Conservation (phyloP, 495 filamentous ascomycete genomes). For the Lepraria neglecta region DNA sequence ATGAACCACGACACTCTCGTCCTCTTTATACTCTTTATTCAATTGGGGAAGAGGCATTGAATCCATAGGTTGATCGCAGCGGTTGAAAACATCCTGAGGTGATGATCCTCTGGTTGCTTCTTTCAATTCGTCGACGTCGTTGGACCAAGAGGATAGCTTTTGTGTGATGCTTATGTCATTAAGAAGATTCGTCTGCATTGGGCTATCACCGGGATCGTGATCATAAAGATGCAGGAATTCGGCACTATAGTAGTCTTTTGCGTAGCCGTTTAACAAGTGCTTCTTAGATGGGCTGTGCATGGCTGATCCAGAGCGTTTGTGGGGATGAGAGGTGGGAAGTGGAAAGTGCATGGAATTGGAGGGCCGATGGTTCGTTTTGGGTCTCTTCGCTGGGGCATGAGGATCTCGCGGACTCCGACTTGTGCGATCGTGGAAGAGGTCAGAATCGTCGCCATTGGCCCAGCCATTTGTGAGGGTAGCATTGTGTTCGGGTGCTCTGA, state of each 20-base stretch:
- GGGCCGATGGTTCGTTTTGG: slow-evolving; percentile 67
- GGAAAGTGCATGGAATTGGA: slow-evolving; percentile 62
- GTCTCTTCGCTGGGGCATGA: slow-evolving; percentile 58
- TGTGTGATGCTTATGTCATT: slow-evolving; percentile 61
- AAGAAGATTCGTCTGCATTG: slow-evolving; percentile 59
- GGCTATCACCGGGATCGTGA: slow-evolving; percentile 48
- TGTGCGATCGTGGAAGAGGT: slow-evolving; percentile 35
- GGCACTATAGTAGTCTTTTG: slow-evolving; percentile 59
- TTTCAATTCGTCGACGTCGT: slow-evolving; percentile 48
- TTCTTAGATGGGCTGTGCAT: slow-evolving; percentile 49
- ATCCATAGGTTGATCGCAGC: slow-evolving; percentile 48
- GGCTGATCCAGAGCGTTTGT: slow-evolving; percentile 47
- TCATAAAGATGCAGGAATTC: slow-evolving; percentile 69
- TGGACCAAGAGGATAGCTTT: slow-evolving; percentile 65
- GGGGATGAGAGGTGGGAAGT: slow-evolving; percentile 38
- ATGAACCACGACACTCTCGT: slow-evolving; percentile 39
- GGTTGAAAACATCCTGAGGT: slow-evolving; percentile 45
- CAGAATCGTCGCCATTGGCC: slow-evolving; percentile 37
- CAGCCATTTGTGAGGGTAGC: slow-evolving; percentile 38
- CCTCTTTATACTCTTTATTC: slow-evolving; percentile 42
- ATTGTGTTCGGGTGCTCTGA: slow-evolving; percentile 39
- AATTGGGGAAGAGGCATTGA: slow-evolving; percentile 48
- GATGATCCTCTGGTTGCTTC: slow-evolving; percentile 39
- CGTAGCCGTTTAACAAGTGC: slow-evolving; percentile 46
- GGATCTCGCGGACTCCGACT: slow-evolving; percentile 54